Base-by-base conservation (phyloP, 2,329 filamentous ascomycete species). In the Trichophyton verrucosum region DNA sequence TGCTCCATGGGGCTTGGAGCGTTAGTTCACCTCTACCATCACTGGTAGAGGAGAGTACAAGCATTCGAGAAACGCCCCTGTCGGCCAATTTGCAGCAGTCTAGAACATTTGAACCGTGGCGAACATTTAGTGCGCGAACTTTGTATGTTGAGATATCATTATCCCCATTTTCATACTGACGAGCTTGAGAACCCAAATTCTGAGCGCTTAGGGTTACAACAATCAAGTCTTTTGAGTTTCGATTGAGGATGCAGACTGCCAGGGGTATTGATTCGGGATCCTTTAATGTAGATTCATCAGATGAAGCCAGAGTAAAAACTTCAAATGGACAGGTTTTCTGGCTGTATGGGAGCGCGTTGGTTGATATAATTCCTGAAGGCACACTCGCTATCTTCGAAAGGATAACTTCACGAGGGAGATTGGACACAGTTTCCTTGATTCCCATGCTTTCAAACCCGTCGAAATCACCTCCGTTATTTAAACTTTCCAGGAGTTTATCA, bases 1-100 rank as follows among this genome's bases (percentile, higher is more conserved):
- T 81, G 61, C 86, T 85, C 88, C 88, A 91, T 0, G 87, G 87
- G 4, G 86, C 86, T 71, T 91, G 87, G 8, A 89, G 75, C 65
- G 85, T 88, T 15, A 92, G 73, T 67, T 87, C 83, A 55, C 83
- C 81, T 33, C 81, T 80, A 1, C 86, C 86, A 64, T 83, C 77
- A 58, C 80, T 79, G 24, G 83, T 82, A 66, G 86, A 82, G 2
- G 85, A 87, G 13, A 92, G 74, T 27, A 88, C 83, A 2, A 91
- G 74, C 58, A 91, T 86, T 64, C 85, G 84, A 36, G 85, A 83
- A 60, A 87, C 77, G 27, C 80, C 77, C 1, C 85, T 85, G 70
- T 91, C 87, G 3, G 80, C 77, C 49, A 91, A 72, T 66, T 84
- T 87, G 72, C 86, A 89, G 5, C 86, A 87, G 73, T 91, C 88